Base-by-base conservation (phyloP, 768 basidiomycete species). In the Rhodosporidiobolus sp. region DNA sequence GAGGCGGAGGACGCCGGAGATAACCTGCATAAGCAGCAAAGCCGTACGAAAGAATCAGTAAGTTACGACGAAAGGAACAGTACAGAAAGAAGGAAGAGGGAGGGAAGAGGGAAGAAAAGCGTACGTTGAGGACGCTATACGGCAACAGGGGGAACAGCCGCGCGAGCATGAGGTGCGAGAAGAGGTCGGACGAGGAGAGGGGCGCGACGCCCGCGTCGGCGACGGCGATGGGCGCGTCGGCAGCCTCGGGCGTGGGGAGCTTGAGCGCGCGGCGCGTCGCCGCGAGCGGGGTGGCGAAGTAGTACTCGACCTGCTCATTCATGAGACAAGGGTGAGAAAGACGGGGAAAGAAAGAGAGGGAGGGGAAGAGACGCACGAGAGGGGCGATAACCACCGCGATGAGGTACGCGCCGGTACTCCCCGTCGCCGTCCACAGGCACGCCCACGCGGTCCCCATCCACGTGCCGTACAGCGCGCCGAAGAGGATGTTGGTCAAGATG, bases 81-180 rank as follows among this genome's bases (percentile, higher is more conserved):
- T n/a, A n/a, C n/a, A 32, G 61, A 22, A 73, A 52, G 11, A 59
- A 55, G 43, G 61, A 53, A 45, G 56, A 35, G 20, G 52, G 46
- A 20, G 59, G 54, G 9, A 63, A 22, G 48, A 38, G 58, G 70
- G 30, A 30, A 73, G 9, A 63, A 22, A 53, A 38, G 58, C 73
- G 30, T 32, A 73, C 75, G 75, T 79, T 79, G 28, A 79, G 73
- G 1, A 77, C 75, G 7, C 65, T 62, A 61, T 79, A 79, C 14
- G 79, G 79, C 6, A 79, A 45, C 28, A 79, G 74, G 5, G 79
- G 79, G 75, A 79, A 79, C 46, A 79, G 67, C 8, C 79, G 70
- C 11, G 76, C 74, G 68, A 79, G 78, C 16, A 79, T 67, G 20
- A 79, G 73, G 63, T 78, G 77, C 43, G 66, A 70, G 72, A 77